Conservation (phyloP, 1,284 basidiomycete genomes). For the Pterulicium gracile region DNA sequence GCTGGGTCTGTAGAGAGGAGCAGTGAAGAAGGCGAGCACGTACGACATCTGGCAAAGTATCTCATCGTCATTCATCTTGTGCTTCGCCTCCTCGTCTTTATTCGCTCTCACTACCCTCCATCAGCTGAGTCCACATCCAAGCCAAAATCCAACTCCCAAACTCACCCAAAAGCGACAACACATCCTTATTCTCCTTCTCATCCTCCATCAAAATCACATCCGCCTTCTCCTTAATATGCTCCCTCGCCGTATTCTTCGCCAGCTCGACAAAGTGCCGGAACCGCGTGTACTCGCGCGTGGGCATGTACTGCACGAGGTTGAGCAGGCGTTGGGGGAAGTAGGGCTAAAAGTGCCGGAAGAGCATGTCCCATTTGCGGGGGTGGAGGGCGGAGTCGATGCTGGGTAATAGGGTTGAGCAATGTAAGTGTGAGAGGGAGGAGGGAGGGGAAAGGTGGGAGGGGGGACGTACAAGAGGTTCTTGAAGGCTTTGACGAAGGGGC, state of each 20-base stretch:
- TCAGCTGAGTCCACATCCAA: background rate
- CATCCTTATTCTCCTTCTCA: background rate
- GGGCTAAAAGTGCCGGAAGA: background rate
- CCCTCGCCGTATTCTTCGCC: background rate
- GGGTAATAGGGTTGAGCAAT: slow-evolving; percentile 14
- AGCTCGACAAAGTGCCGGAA: slow-evolving; percentile 1
- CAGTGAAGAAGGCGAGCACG: background rate
- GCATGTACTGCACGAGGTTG: slow-evolving; percentile 1
- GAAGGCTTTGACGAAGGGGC: slow-evolving; percentile 14
- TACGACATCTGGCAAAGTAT: background rate
- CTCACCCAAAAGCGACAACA: background rate
- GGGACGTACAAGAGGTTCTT: slow-evolving; percentile 20
- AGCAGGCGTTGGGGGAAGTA: background rate
- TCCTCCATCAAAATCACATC: background rate
- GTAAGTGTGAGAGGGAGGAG: slow-evolving; percentile 1
- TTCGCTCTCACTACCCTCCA: background rate
- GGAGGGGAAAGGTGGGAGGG: background rate
- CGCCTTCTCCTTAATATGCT: background rate
- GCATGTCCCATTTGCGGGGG: slow-evolving; percentile 9
- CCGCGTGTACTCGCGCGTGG: background rate
- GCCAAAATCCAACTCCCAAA: background rate
- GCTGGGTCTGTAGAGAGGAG: too few relatives aligned
- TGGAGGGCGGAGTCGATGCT: slow-evolving; percentile 9
- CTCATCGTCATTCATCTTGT: slow-evolving; percentile 1
- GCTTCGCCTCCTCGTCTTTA: background rate